Evolutionary conservation across 2,329 filamentous ascomycete genomes (phyloP).

Genomic region (Fusarium sp.): DNA sequence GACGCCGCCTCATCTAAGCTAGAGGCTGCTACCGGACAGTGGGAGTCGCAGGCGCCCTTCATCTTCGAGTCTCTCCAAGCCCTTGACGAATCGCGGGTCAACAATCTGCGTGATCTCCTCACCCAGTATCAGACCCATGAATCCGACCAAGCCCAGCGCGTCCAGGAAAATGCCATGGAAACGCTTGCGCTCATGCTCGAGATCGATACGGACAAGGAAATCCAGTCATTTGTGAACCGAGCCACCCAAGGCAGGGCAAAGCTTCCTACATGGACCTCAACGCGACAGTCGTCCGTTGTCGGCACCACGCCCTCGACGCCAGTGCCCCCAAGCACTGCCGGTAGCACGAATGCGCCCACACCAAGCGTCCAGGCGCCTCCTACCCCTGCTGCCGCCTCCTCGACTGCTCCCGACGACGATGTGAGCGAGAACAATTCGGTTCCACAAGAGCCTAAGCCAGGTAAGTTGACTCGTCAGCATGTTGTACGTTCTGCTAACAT

Average conservation of each 20-base stretch:
- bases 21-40: slow-evolving; percentile 83
- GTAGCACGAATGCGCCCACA: slow-evolving; percentile 33
- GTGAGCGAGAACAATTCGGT: slow-evolving; percentile 57
- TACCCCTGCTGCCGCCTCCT: slow-evolving; percentile 27
- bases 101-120: slow-evolving; percentile 88
- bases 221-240: slow-evolving; percentile 73
- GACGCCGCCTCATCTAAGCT: slow-evolving; percentile 78
- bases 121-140: slow-evolving; percentile 96
- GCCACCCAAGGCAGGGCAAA: slow-evolving; percentile 54
- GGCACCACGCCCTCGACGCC: slow-evolving; percentile 41
- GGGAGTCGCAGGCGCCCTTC: slow-evolving; percentile 94
- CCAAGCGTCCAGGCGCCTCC: slow-evolving; percentile 18
- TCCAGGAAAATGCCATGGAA: slow-evolving; percentile 78
- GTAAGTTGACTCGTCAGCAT: slow-evolving; percentile 28
- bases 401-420: slow-evolving; percentile 40
- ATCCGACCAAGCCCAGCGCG: slow-evolving; percentile 84
- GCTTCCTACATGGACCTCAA: slow-evolving; percentile 52
- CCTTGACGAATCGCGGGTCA: slow-evolving; percentile 87
- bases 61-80: slow-evolving; percentile 94
- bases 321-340: slow-evolving; percentile 41
- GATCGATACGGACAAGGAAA: slow-evolving; percentile 87
- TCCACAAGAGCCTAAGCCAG: slow-evolving; percentile 50
- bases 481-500: slow-evolving; percentile 33
- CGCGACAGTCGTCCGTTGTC: slow-evolving; percentile 53
- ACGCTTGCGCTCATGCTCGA: slow-evolving; percentile 86